Percentiles rank a stretch among this genome's conserved stretches.
Conservation (phyloP, 352 stramenopile species). For the Pythium myriotylum region DNA sequence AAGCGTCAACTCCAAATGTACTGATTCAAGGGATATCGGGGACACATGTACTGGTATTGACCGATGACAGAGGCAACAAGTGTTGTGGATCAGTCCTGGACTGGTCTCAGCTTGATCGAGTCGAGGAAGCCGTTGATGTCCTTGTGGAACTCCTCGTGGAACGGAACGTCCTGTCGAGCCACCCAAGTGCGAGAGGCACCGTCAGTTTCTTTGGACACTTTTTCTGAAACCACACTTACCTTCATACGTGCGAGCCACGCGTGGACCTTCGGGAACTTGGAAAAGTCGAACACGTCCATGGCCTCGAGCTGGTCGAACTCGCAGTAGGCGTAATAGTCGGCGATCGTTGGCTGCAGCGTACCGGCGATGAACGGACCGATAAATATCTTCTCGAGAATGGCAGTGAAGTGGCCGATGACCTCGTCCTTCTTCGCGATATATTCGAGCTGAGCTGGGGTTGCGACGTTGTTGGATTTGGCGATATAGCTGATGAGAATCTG, state of each 20-base stretch:
- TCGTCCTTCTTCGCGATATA: slow-evolving; percentile 8
- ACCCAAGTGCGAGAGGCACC: no score
- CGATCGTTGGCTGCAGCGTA: slow-evolving; percentile 55
- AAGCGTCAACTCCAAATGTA: no score
- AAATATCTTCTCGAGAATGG: slow-evolving; percentile 31
- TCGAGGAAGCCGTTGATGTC: slow-evolving; percentile 16
- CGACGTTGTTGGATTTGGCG: neutral
- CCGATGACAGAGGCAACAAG: no score
- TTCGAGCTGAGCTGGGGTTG: slow-evolving; percentile 9
- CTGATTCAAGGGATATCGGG: no score
- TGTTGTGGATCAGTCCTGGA: no score
- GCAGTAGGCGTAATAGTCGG: slow-evolving; percentile 59
- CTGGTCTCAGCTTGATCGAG: neutral
- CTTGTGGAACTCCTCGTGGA: slow-evolving; percentile 45
- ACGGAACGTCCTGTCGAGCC: slow-evolving; percentile 24
- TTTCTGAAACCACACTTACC: no score
- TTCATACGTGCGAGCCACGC: slow-evolving; percentile 32
- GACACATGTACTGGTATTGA: no score
- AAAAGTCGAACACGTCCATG: slow-evolving; percentile 49
- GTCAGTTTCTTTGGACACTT: no score
- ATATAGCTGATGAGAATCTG: slow-evolving; percentile 13
- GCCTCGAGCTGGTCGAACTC: slow-evolving; percentile 66
- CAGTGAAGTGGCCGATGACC: neutral
- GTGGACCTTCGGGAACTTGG: slow-evolving; percentile 17
- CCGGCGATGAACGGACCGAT: slow-evolving; percentile 48